Base-by-base conservation (phyloP, 345 rosid species). In the Excoecaria cochinchinensis region DNA sequence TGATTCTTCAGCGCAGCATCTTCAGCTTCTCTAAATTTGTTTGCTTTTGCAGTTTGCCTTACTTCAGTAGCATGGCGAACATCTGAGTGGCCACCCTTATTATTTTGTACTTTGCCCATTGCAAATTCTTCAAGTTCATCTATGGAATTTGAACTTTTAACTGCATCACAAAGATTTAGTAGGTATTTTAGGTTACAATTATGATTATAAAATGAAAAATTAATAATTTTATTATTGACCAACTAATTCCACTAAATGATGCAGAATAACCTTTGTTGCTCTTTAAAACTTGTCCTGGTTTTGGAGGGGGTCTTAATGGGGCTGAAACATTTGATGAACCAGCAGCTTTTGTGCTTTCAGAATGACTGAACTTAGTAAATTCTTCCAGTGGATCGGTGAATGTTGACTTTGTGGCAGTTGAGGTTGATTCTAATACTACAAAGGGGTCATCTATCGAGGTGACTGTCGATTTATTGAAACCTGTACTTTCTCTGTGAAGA, bases 61-160 rank as follows among this genome's bases (percentile, higher is more conserved):
- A 22, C 72, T 58, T 73, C 71, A 67, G 48, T 71, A 4, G 19
- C 42, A 55, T 50, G 69, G 74, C 25, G 67, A 70, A 56, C 78
- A 40, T 79, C 71, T 3, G 83, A 85, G 61, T 17, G 40, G 62
- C 65, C 59, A 76, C 40, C 48, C 71, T 71, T 80, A 82, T 81
- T 89, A 63, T 78, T 86, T 57, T 57, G 81, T 77, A 70, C 83
- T 44, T 82, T 78, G 68, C 85, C 90, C 87, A 77, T 88, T 48
- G 91, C 93, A 83, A 90, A 93, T 38, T 84, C 87, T 79, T 92
- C 93, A 77, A 95, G 92, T 74, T 87, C 93, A 78, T 93, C 94
- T 40, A 88, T 83, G 25, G 87, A 77, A 76, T 61, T 81, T 15
- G 86, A 79, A 77, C 82, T 82, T 78, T 83, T 87, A 60, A 50